phyloP scores from a whole-genome alignment of 106 monocot genomes.

The Triglochin maritima region DNA sequence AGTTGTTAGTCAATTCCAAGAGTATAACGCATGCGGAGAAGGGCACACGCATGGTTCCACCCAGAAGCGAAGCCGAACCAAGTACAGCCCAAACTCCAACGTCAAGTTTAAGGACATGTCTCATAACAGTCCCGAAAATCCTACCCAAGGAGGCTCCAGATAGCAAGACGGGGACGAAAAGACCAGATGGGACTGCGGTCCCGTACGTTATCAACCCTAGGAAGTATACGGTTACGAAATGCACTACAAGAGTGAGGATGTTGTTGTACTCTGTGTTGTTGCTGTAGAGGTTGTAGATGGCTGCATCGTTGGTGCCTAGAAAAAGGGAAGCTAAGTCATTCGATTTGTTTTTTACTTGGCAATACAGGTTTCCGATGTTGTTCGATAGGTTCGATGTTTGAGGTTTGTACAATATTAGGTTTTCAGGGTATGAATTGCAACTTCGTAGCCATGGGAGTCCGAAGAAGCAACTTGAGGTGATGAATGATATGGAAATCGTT shows the following conservation, averaged over 20 bases:
- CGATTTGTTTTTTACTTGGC: conserved; percentile 38
- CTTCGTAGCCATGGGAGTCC: conserved; percentile 48
- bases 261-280: conserved; percentile 19
- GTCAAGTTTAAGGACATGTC: conserved; percentile 21
- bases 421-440: conserved; percentile 41
- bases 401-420: conserved; percentile 20
- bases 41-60: conserved; percentile 68
- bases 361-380: conserved; percentile 52
- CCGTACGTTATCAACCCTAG: conserved; percentile 53
- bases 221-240: conserved; percentile 28
- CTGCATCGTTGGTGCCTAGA: conserved; percentile 50
- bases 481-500: conserved; percentile 27
- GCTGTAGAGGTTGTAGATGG: conserved; percentile 51
- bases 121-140: conserved; percentile 23
- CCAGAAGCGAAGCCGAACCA: conserved; percentile 52
- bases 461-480: conserved; percentile 49
- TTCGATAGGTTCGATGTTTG: conserved; percentile 38
- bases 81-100: conserved; percentile 40
- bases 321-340: conserved; percentile 46
- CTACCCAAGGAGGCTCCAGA: conserved; percentile 51
- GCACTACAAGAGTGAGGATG: conserved; percentile 31
- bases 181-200: conserved; percentile 50
- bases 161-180: conserved; percentile 62
- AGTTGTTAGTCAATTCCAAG: conserved; percentile 50
- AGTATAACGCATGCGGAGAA: conserved; percentile 61